Evolutionary conservation across 805 yeast genomes (phyloP), one percentile per base, ranked within the genome.

Genomic region (Isabelozyma rhagii): DNA sequence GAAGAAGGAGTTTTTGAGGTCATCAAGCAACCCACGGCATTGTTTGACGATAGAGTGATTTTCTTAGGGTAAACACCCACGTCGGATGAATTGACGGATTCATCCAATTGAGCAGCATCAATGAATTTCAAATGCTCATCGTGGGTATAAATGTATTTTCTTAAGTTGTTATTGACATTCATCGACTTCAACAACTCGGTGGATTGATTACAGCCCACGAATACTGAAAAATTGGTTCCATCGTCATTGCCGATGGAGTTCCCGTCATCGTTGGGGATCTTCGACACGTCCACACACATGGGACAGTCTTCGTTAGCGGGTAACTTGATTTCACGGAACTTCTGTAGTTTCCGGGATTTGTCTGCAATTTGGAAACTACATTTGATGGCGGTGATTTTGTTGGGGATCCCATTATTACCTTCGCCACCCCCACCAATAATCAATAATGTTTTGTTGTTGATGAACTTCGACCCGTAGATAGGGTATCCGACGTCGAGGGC

Each of bases 371-470:
- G 74, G 47, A 85, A 82, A 58, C 82, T 79, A 43, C 87, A 74
- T 44, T 79, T 68, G 41, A 87, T 64, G 2, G 86, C 85, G 4
- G 91, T 82, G 53, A 93, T 71, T 63, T 87, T 89, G 67, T 93
- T 93, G 40, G 92, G 87, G 48, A 90, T 83, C 29, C 96, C 97
- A 60, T 89, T 86, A 60, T 84, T 84, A 8, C 96, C 96, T 64
- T 89, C 96, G 25, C 97, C 98, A 29, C 97, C 97, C 43, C 99
- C 99, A 41, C 99, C 99, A 3, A 90, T 83, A 28, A 86, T 86
- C 45, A 91, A 66, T 27, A 92, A 64, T 1, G 84, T 79, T 52
- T 74, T 69, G 54, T 83, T 78, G 55, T 80, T 75, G 43, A 84
- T 72, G 63, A 89, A 91, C 52, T 81, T 80, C 47, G 93, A 85